phyloP scores from a whole-genome alignment of 1,284 basidiomycete genomes.

The Neonothopanus nambi region DNA sequence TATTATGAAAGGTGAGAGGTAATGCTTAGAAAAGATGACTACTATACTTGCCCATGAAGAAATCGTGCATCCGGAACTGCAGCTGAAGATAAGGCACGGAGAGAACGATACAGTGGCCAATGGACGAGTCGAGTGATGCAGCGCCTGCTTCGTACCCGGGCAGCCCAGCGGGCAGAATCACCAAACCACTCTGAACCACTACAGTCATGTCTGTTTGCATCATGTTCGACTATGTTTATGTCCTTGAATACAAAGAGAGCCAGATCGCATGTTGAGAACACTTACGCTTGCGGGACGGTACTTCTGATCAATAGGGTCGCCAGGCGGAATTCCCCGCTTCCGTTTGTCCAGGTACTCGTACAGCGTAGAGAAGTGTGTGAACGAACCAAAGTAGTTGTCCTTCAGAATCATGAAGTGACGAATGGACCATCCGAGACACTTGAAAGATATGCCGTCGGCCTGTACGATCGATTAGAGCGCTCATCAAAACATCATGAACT shows the following conservation, averaged over 20 bases:
- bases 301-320: constrained; percentile 80
- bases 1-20: constrained; percentile 28
- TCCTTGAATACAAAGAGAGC: neutral
- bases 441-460: constrained; percentile 61
- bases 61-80: constrained; percentile 78
- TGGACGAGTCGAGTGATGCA: constrained; percentile 29
- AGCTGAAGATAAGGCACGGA: constrained; percentile 71
- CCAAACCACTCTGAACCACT: constrained; percentile 49
- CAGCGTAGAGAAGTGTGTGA: constrained; percentile 88
- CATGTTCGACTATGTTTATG: constrained; percentile 65
- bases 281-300: constrained; percentile 75
- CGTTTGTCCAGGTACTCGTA: constrained; percentile 80
- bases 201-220: constrained; percentile 75
- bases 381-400: constrained; percentile 91
- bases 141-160: constrained; percentile 60
- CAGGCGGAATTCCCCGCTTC: constrained; percentile 56
- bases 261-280: constrained; percentile 11
- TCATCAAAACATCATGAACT: constrained; percentile 8
- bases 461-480: constrained; percentile 26
- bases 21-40: neutral
- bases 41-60: constrained; percentile 74
- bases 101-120: constrained; percentile 60
- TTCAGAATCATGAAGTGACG: constrained; percentile 84
- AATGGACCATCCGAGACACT: constrained; percentile 82
- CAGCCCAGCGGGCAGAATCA: constrained; percentile 75